These are phyloP conservation scores for Diaporthe velutina DNA, from an alignment of 2,329 filamentous ascomycete genomes.

Conservation along the genomic window DNA sequence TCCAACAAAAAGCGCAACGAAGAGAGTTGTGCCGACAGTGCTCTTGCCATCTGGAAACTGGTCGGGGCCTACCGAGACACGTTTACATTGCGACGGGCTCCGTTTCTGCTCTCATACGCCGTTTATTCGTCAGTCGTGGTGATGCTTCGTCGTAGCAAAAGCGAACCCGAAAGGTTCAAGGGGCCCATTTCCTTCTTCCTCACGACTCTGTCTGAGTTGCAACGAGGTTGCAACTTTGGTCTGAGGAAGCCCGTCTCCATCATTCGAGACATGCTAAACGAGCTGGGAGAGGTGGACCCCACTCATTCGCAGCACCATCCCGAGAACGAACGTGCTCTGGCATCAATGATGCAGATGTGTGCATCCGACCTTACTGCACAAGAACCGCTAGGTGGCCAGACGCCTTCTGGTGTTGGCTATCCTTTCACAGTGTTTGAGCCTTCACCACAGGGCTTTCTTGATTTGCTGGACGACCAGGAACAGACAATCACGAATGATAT, in stretches of 20 bases:
- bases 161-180: background rate
- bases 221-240: constrained; percentile 10
- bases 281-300: background rate
- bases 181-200: constrained; percentile 1
- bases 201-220: background rate
- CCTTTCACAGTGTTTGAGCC: background rate
- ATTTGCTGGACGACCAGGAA: background rate
- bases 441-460: background rate
- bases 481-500: constrained; percentile 11
- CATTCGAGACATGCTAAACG: background rate
- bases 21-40: background rate
- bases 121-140: constrained; percentile 4
- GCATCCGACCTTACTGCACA: background rate
- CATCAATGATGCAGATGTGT: background rate
- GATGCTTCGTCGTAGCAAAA: background rate
- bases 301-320: background rate
- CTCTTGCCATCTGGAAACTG: background rate
- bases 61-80: constrained; percentile 3
- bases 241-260: constrained; percentile 12
- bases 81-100: background rate
- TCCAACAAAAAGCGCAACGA: background rate
- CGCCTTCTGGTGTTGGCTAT: background rate
- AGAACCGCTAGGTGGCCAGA: background rate
- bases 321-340: background rate
- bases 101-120: constrained; percentile 3